Evolutionary conservation across 176 grass and related monocot genomes (phyloP), one percentile per base, ranked within the genome.

Genomic region (Musa acuminata): DNA sequence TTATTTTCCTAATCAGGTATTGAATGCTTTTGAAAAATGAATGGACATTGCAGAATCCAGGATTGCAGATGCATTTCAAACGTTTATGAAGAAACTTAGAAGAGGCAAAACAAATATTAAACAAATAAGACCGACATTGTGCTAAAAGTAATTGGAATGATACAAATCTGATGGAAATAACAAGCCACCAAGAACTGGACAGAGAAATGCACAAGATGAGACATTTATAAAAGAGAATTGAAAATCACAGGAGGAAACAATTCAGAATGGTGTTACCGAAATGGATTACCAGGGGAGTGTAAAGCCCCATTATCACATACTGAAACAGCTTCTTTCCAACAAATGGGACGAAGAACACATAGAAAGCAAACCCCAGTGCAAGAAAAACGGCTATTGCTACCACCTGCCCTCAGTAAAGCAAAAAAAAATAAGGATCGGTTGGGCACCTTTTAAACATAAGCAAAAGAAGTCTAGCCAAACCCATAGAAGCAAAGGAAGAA

Each of bases 321-420:
- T 90, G 82, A 71, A 89, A 82, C 13, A 79, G 10, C 53, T 80
- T 86, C 27, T 80, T 84, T 64, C 92, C 92, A 65, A 96, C 89
- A 51, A 96, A 96, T 9, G 92, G 92, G 50, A 89, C 87, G 79
- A 96, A 82, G 73, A 96, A 96, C 74, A 96, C 92, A 67, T 96
- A 96, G 82, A 92, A 96, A 73, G 92, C 87, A 72, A 96, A 96
- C 10, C 89, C 92, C 69, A 92, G 55, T 35, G 92, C 92, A 62
- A 89, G 78, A 75, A 98, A 98, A 51, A 98, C 90, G 20, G 95
- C 90, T 79, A 98, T 93, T 21, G 95, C 95, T 17, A 94, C 95
- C 72, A 98, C 95, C 90, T 98, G 83, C 72, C 27, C 24, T 78
- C 12, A 84, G 21, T 13, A 67, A 80, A 75, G 20, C 10, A 14